Percentiles rank a stretch among this genome's conserved stretches.
phyloP scores from a whole-genome alignment of 108 stramenopile species.

The Fistulifera pelliculosa region DNA sequence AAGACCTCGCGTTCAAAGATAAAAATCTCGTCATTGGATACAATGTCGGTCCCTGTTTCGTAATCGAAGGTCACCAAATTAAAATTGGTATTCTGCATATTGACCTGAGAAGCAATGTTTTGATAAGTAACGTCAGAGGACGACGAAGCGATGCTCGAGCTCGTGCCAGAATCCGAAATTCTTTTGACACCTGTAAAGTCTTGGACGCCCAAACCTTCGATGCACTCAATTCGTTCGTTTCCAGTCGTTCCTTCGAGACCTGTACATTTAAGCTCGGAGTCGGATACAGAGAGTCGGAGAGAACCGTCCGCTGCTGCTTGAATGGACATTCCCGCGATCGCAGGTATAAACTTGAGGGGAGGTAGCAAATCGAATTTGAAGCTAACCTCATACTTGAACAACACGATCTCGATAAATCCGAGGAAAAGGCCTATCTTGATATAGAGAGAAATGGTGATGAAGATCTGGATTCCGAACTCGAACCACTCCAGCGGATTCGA shows the following conservation, averaged over 20 bases:
- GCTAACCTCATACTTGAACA: neutral
- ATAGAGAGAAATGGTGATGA: neutral
- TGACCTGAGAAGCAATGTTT: no score
- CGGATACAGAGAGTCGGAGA: neutral
- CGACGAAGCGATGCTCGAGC: no score
- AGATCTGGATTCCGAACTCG: constrained; percentile 12
- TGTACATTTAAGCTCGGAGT: neutral
- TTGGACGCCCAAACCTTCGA: no score
- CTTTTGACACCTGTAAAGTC: neutral
- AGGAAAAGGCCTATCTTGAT: constrained; percentile 18
- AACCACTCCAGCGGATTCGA: constrained; percentile 24
- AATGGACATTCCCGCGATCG: neutral
- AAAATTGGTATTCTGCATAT: neutral
- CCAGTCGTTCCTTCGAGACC: neutral
- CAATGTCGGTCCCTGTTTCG: neutral
- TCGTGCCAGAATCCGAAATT: neutral
- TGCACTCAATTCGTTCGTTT: neutral
- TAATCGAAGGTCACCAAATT: neutral
- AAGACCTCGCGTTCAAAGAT: neutral
- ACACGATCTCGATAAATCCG: neutral
- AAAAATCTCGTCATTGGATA: neutral
- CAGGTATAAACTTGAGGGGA: neutral
- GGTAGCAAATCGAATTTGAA: neutral
- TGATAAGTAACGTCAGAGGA: no score
- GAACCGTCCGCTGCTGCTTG: neutral